A percentile compares a stretch with the other conserved stretches of the same genome.
Evolutionary conservation across 306 rosid species (phyloP).

Genomic region (Quercus mongolica): DNA sequence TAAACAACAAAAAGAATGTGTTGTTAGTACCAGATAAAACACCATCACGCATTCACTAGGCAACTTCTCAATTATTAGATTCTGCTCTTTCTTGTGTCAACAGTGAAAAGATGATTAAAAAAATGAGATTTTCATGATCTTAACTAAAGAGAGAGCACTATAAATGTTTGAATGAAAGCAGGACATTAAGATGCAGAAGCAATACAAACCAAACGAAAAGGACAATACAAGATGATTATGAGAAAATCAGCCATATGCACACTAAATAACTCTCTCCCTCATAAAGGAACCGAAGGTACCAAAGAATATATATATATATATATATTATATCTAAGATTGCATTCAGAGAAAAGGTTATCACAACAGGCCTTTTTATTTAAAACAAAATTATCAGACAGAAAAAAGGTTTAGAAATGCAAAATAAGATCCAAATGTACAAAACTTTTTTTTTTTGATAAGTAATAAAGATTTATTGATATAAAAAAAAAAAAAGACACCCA

Average conservation of each 20-base stretch:
- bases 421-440: background rate
- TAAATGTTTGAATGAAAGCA: background rate
- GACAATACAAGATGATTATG: background rate
- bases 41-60: constrained; percentile 7
- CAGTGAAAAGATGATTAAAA: constrained; percentile 6
- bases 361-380: no score
- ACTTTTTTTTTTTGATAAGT: background rate
- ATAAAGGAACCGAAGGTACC: background rate
- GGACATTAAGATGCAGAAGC: background rate
- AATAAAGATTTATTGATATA: no score
- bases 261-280: background rate
- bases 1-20: background rate
- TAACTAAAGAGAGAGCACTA: background rate
- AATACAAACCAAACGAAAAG: background rate
- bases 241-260: constrained; percentile 1
- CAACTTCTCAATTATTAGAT: background rate
- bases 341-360: no score
- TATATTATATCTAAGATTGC: background rate
- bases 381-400: no score
- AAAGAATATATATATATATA: background rate
- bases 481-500: no score
- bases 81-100: background rate
- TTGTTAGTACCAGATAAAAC: constrained; percentile 3
- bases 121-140: background rate
- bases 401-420: background rate